phyloP scores from a whole-genome alignment of 257 asterid species.

The Galeopsis tetrahit region DNA sequence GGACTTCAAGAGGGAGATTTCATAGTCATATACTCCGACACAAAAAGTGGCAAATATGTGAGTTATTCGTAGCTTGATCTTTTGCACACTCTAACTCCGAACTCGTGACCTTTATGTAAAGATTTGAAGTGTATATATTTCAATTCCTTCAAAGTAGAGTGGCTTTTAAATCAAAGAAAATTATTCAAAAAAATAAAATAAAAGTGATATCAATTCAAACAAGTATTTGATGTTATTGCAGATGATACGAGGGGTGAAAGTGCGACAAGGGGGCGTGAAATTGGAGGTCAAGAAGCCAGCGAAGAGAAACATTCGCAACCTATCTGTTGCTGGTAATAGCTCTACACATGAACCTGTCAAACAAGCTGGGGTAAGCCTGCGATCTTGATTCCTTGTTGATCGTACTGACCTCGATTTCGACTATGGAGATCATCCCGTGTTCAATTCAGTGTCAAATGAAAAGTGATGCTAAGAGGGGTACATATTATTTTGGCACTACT shows the following conservation, averaged over 20 bases:
- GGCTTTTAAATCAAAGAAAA: too few relatives aligned
- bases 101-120: too few relatives aligned
- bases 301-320: constrained; percentile 57
- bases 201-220: too few relatives aligned
- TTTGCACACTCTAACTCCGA: not conserved
- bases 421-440: constrained; percentile 15
- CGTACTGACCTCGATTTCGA: not conserved
- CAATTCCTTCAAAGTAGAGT: too few relatives aligned
- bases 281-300: constrained; percentile 72
- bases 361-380: constrained; percentile 37
- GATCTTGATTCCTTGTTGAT: not conserved
- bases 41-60: constrained; percentile 87
- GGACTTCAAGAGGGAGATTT: constrained; percentile 78
- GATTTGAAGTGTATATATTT: too few relatives aligned
- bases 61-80: constrained; percentile 17
- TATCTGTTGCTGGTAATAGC: constrained; percentile 42
- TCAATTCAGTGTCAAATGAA: constrained; percentile 8
- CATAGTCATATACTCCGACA: constrained; percentile 64
- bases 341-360: constrained; percentile 49
- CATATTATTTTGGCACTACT: constrained; percentile 32
- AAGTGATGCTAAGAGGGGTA: constrained; percentile 26
- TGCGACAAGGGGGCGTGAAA: constrained; percentile 64
- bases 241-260: constrained; percentile 94
- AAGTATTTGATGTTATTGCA: constrained; percentile 22
- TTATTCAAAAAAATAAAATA: too few relatives aligned